Conservation (phyloP, 2,329 filamentous ascomycete species). For the Colletotrichum somersetense region DNA sequence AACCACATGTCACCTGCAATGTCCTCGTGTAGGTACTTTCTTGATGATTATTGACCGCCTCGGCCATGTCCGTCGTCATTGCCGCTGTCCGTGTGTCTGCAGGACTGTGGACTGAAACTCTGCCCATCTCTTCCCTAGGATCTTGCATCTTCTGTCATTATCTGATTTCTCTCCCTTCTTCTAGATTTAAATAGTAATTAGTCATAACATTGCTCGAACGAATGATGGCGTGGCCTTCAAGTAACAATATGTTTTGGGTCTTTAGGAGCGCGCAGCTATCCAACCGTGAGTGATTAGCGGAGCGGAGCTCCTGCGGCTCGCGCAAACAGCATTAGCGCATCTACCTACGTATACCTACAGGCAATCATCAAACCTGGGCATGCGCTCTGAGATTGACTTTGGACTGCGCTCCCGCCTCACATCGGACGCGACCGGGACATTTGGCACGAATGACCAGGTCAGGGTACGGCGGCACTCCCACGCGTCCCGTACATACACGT, state of each 20-base stretch:
- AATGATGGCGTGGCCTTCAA: background rate
- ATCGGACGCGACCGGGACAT: slow-evolving; percentile 16
- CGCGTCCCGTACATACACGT: background rate
- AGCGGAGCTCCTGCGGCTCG: background rate
- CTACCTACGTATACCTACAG: background rate
- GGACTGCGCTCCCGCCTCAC: background rate
- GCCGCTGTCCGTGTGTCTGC: slow-evolving; percentile 2
- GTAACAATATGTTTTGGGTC: background rate
- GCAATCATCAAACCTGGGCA: background rate
- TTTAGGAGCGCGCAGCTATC: background rate
- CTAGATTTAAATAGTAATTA: background rate
- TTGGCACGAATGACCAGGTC: slow-evolving; percentile 19
- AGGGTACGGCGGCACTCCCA: slow-evolving; percentile 2
- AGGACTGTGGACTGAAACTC: background rate
- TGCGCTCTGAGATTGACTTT: slow-evolving; percentile 1
- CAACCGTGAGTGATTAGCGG: background rate
- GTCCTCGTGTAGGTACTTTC: background rate
- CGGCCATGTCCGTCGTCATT: slow-evolving; percentile 15
- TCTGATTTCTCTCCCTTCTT: background rate
- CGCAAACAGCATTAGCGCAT: slow-evolving; percentile 3
- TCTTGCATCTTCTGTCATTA: background rate
- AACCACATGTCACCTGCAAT: slow-evolving; percentile 21
- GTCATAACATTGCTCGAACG: background rate
- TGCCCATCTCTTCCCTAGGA: background rate
- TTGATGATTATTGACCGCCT: slow-evolving; percentile 22